Evolutionary conservation across 164 flowering plant species (phyloP).

Genomic region (Liquidambar formosana): DNA sequence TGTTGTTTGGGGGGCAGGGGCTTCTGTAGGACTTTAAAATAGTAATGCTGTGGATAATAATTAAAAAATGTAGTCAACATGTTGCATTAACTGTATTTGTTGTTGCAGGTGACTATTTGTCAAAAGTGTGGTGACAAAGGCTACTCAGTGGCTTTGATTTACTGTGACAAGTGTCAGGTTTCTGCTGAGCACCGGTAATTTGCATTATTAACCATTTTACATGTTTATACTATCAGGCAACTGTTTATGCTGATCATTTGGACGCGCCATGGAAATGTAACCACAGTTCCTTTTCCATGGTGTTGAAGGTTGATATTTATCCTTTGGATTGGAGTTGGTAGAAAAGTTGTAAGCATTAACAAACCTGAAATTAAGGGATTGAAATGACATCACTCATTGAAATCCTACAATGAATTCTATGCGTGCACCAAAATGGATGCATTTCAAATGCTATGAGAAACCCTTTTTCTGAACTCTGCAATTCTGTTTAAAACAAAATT

Average conservation of each 20-base stretch:
- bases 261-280: not conserved
- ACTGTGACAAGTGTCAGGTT: slow-evolving; percentile 26
- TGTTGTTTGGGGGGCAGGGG: too few relatives aligned
- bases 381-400: not conserved
- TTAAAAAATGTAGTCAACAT: not conserved
- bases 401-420: not conserved
- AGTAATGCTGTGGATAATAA: not conserved
- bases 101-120: slow-evolving; percentile 30
- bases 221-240: not conserved
- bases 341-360: not conserved
- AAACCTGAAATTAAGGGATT: not conserved
- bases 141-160: slow-evolving; percentile 19
- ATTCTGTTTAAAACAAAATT: not conserved
- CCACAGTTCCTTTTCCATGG: not conserved
- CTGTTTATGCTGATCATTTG: not conserved
- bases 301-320: not conserved
- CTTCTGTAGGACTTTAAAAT: not conserved
- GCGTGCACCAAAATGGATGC: not conserved
- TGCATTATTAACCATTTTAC: not conserved
- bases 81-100: slow-evolving; percentile 1
- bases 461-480: not conserved
- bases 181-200: slow-evolving; percentile 35
- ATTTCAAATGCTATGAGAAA: not conserved
- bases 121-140: slow-evolving; percentile 39
- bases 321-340: not conserved